phyloP scores from a whole-genome alignment of 331 rosid species.

The Acacia concinna region DNA sequence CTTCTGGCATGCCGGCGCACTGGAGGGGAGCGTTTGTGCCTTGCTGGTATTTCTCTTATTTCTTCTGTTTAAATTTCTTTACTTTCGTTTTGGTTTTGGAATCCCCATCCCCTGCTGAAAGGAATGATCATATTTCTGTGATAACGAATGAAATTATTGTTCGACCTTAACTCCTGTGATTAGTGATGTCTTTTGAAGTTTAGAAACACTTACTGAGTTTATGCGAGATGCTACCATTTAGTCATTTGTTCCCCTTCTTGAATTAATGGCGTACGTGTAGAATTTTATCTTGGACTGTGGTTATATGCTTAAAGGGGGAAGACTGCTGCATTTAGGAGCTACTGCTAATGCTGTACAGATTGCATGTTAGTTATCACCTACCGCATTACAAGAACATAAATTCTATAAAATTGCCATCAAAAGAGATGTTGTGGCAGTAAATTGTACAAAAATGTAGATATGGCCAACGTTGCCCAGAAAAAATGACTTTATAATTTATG shows the following conservation, averaged over 20 bases:
- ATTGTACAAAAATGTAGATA: conserved; percentile 20
- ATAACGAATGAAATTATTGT: not conserved
- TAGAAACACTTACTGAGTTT: conserved; percentile 14
- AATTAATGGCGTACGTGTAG: not conserved
- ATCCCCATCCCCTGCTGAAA: not conserved
- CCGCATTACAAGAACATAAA: not conserved
- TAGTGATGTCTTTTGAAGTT: not conserved
- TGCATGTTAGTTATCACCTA: not conserved
- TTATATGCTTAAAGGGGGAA: not conserved
- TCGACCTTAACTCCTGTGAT: not conserved
- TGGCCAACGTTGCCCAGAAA: conserved; percentile 21
- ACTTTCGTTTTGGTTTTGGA: conserved; percentile 10
- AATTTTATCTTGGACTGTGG: not conserved
- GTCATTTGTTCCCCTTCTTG: conserved; percentile 2
- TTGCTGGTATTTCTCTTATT: conserved; percentile 60
- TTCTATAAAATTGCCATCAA: not conserved
- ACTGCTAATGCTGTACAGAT: not conserved
- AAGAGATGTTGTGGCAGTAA: conserved; percentile 22
- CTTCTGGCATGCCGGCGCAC: conserved; percentile 96
- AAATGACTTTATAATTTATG: conserved; percentile 19
- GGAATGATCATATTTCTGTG: not conserved
- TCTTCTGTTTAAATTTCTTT: not conserved
- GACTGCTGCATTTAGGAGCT: not conserved
- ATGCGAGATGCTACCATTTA: not conserved
- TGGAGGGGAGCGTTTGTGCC: conserved; percentile 96